Percentiles rank a stretch among this genome's conserved stretches.
Evolutionary conservation across 2,329 filamentous ascomycete genomes (phyloP).

Genomic region (Claviceps sp.): DNA sequence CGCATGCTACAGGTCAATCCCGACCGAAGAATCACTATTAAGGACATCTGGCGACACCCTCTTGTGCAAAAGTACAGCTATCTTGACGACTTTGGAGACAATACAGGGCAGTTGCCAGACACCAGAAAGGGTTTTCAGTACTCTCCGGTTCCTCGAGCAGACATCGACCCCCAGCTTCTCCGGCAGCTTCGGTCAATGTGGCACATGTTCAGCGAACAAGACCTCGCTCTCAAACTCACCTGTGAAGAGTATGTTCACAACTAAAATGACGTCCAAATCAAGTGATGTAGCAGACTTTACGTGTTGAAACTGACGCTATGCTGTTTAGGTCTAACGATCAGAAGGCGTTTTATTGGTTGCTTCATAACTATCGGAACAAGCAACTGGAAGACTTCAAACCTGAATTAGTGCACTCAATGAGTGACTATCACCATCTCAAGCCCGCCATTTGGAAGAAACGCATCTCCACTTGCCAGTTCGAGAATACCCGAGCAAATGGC

Average conservation of each 20-base stretch:
- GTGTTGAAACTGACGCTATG: slow-evolving; percentile 14
- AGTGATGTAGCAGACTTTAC: too few species aligned
- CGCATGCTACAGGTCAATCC: slow-evolving; percentile 72
- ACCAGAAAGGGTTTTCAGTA: slow-evolving; percentile 49
- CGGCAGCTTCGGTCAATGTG: slow-evolving; percentile 81
- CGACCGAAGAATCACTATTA: slow-evolving; percentile 62
- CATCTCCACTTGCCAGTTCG: slow-evolving; percentile 48
- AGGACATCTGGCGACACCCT: slow-evolving; percentile 74
- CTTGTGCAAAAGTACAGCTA: slow-evolving; percentile 75
- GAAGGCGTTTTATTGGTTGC: slow-evolving; percentile 81
- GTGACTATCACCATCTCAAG: slow-evolving; percentile 76
- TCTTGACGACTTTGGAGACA: slow-evolving; percentile 51
- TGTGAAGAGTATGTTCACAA: slow-evolving; percentile 42
- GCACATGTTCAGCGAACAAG: slow-evolving; percentile 69
- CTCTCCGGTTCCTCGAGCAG: slow-evolving; percentile 42
- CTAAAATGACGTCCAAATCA: too few species aligned
- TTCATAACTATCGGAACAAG: slow-evolving; percentile 69
- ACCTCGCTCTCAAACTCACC: slow-evolving; percentile 55
- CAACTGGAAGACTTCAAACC: slow-evolving; percentile 79
- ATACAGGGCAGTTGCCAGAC: slow-evolving; percentile 37
- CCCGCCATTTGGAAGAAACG: slow-evolving; percentile 44
- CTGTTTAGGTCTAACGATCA: slow-evolving; percentile 65
- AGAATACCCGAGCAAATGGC: slow-evolving; percentile 29
- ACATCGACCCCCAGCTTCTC: slow-evolving; percentile 70
- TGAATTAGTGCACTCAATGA: slow-evolving; percentile 69